Evolutionary conservation across 83 land plant species (phyloP), one percentile per base, ranked within the genome.

Genomic region (Larix sibirica): DNA sequence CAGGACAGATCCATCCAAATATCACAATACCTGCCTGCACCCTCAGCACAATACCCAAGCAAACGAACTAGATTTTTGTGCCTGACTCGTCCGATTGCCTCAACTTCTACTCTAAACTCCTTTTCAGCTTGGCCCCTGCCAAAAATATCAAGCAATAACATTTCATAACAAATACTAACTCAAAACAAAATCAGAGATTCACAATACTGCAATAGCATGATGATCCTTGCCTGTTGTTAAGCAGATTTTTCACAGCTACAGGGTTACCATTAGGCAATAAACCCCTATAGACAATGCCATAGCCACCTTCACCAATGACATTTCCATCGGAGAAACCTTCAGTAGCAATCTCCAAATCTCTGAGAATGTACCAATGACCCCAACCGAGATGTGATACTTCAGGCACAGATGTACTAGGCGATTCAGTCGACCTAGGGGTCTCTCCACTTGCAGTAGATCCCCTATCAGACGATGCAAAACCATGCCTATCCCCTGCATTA

Each of bases 361-460:
- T 85, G 61, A 93, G 88, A 62, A 93, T 91, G 83, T 89, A 93
- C 96, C 96, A 93, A 59, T 93, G 96, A 54, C 96, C 96, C 96
- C 96, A 93, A 0, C 96, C 96, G 62, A 93, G 92, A 77, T 93
- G 94, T 14, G 96, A 93, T 6, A 81, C 80, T 83, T 93, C 93
- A 13, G 95, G 95, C 80, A 91, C 81, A 64, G 93, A 93, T 23
- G 91, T 92, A 61, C 94, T 88, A 21, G 92, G 88, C 62, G 90
- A 81, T 4, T 83, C 88, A 56, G 82, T 40, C 16, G 79, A 56
- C 62, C 79, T 73, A 17, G 78, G 31, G 23, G 78, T 56, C n/a
- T 67, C 79, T 38, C 79, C 80, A 82, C 62, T 68, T 40, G 83
- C 79, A 47, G 42, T 82, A 16, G 80, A 67, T 6, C 82, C 80